Base-by-base conservation (phyloP, 2,329 filamentous ascomycete species). In the Akanthomyces dipterigenus region DNA sequence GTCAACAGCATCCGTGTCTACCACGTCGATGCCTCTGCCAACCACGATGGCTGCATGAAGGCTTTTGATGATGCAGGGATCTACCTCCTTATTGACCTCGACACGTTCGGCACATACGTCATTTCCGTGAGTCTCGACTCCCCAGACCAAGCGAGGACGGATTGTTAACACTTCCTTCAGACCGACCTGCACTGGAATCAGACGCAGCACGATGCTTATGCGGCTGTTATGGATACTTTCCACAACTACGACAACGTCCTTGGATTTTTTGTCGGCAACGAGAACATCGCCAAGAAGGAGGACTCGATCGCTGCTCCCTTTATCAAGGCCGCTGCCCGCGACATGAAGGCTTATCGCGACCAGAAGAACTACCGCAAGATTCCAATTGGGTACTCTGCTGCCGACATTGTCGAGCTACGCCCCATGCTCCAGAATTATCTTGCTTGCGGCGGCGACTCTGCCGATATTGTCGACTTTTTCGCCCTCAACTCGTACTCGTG, bases 1-100 rank as follows among this genome's bases (percentile, higher is more conserved):
- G 85, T 89, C 71, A 96, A 96, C 72, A 82, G 88, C 34, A 91
- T 96, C 69, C 90, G 92, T 62, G 89, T 95, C 62, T 96, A 96
- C 75, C 91, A 96, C 70, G 90, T 96, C 64, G 88, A 96, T 68
- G 77, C 89, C 2, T 72, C 75, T 3, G 84, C 77, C 36, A 78
- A 93, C 71, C 93, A 96, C 73, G 80, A 83, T 62, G 87, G 81
- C 22, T 96, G 91, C 77, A 96, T 96, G 90, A 80, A 80, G 59
- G 87, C 86, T 1, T 90, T 96, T 71, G 86, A 84, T 14, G 85
- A 91, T 67, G 88, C 86, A 46, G 90, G 90, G 62, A 93, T 96
- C 72, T 96, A 96, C 72, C 75, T 91, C 59, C 87, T 93, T 71
- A 82, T 96, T 55, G 92, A 96, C 73, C 80, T 96, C 63, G 93